Evolutionary conservation across 1,284 basidiomycete genomes (phyloP), one percentile per base, ranked within the genome.

Genomic region (Dichomitus squalens): DNA sequence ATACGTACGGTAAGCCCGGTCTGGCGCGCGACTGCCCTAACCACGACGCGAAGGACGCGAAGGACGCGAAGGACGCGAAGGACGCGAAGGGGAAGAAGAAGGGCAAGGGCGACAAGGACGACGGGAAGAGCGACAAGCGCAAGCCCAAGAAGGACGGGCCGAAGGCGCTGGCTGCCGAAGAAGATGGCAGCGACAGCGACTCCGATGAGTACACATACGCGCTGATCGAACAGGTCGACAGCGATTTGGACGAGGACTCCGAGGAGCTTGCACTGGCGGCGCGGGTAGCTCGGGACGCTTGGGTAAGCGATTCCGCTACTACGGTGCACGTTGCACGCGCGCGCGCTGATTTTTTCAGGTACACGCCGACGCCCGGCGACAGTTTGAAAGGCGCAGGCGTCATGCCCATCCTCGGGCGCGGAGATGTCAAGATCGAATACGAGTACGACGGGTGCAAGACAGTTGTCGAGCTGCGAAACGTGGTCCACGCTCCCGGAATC

Each of bases 401-500:
- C 31, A 60, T 53, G 41, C 58, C 38, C 31, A 60, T 54, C 33
- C 63, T 53, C 16, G 66, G 60, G 21, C 57, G 43, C 44, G 68
- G 67, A 27, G 57, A 57, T 1, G 53, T 64, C 34, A 18, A 36
- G 14, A 3, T 72, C 52, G 20, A 49, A 33, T 60, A 65, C 51
- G 4, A 25, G 14, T 27, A 53, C 31, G 52, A 47, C 5, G 57
- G 59, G 16, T 54, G 53, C 27, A 20, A 29, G 3, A 39, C 41
- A 4, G 8, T 27, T 0, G 57, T 72, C 35, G 64, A 55, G 0
- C 63, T 76, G 1, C 67, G 55, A 18, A 58, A 75, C 52, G 66
- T 69, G 0, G 38, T 74, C 0, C 70, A 76, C 52, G 68, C 67
- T 8, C 76, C 74, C 1, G 57, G 60, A 21, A 61, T 71, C 14